These are phyloP conservation scores for Sideroxylon spinosum DNA, from an alignment of 179 eudicot species.

Conservation along the genomic window DNA sequence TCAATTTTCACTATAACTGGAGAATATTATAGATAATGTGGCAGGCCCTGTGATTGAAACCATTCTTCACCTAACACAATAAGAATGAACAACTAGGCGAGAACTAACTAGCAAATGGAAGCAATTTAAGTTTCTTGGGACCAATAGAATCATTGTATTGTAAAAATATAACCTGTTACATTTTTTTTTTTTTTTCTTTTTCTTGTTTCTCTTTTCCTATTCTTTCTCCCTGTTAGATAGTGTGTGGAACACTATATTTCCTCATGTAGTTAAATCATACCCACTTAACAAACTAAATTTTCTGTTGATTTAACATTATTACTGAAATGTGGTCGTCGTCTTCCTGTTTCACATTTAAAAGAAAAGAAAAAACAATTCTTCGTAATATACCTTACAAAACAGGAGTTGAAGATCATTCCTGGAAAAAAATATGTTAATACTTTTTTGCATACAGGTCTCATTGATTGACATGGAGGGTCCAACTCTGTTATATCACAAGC, in stretches of 20 bases:
- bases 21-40: neutral
- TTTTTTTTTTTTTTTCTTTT: neutral
- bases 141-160: neutral
- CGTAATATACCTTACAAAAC: too few species aligned
- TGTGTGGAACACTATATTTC: neutral
- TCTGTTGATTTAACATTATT: neutral
- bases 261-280: neutral
- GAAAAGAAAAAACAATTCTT: too few species aligned
- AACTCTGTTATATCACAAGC: conserved; percentile 53
- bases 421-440: neutral
- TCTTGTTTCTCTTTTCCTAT: neutral
- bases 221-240: neutral
- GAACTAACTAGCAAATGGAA: neutral
- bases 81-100: neutral
- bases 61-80: neutral
- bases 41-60: conserved; percentile 2
- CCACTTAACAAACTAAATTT: neutral
- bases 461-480: conserved; percentile 70
- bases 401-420: neutral
- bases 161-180: neutral
- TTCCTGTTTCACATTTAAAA: too few species aligned
- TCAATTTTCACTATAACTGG: neutral
- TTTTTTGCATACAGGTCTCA: conserved; percentile 48
- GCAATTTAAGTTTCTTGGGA: neutral
- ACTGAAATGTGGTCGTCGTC: neutral